Evolutionary conservation across 139 green algal genomes (phyloP).

Genomic region (Pleodorina starrii): DNA sequence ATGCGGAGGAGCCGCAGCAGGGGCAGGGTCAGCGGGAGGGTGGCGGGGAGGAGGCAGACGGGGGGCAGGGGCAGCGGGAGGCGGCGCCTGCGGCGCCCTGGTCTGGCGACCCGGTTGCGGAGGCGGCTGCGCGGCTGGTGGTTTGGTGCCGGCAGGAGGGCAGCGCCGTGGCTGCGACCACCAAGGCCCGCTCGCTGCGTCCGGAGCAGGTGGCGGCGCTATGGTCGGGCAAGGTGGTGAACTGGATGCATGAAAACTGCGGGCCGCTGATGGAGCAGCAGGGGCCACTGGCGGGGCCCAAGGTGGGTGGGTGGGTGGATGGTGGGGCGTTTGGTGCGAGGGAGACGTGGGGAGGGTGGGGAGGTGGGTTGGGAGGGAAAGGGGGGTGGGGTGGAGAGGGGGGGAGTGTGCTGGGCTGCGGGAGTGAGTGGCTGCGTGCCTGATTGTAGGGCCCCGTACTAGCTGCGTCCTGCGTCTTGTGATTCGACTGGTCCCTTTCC

Average conservation of each 20-base stretch:
- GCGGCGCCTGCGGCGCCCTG: conserved; percentile 32
- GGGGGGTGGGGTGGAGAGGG: too few relatives aligned
- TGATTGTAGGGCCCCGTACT: too few relatives aligned
- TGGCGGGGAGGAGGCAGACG: conserved; percentile 3
- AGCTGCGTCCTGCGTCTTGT: too few relatives aligned
- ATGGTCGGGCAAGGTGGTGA: conserved; percentile 49
- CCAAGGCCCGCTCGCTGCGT: conserved; percentile 1
- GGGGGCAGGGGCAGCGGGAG: background rate
- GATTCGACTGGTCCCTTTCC: too few relatives aligned
- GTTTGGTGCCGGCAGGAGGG: conserved; percentile 14
- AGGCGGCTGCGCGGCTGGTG: conserved; percentile 6
- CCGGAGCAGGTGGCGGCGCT: conserved; percentile 38
- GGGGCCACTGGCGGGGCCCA: conserved; percentile 8
- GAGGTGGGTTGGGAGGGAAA: too few relatives aligned
- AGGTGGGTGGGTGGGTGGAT: background rate
- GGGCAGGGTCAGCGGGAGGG: background rate
- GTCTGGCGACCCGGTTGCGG: conserved; percentile 11
- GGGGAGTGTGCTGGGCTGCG: too few relatives aligned
- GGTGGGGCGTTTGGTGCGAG: background rate
- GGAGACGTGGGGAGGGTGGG: background rate
- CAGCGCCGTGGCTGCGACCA: background rate
- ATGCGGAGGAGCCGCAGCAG: background rate
- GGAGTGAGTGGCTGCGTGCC: too few relatives aligned
- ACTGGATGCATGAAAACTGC: conserved; percentile 47
- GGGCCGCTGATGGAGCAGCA: background rate